Conservation (phyloP, 2,329 filamentous ascomycete genomes). For the Phialophora tarda region DNA sequence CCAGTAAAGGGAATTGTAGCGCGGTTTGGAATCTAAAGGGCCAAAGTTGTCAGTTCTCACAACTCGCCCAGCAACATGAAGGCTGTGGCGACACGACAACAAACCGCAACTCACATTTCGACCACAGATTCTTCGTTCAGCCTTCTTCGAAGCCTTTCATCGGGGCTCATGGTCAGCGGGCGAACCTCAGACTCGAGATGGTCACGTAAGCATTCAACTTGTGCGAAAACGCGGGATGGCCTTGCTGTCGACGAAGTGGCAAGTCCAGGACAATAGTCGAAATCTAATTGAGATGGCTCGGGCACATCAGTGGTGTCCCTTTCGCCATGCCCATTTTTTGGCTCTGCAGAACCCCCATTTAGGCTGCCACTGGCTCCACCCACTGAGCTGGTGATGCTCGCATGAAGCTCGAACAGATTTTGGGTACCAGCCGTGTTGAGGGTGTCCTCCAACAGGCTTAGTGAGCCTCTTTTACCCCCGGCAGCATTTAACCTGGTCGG, state of each 20-base stretch:
- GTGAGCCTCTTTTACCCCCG: constrained; percentile 53
- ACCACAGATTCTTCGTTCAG: constrained; percentile 37
- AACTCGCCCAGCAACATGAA: neutral
- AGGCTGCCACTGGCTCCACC: constrained; percentile 13
- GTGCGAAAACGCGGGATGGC: constrained; percentile 40
- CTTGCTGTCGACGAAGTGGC: constrained; percentile 46
- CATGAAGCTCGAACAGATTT: constrained; percentile 74
- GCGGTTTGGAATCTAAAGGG: constrained; percentile 32
- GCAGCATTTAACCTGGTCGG: constrained; percentile 70
- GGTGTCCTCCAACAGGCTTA: constrained; percentile 68
- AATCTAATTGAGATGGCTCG: constrained; percentile 42
- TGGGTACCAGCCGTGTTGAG: constrained; percentile 80
- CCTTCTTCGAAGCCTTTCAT: constrained; percentile 34
- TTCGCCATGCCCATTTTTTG: constrained; percentile 11
- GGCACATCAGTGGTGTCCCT: constrained; percentile 12
- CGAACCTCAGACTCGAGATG: constrained; percentile 13
- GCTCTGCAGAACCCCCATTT: constrained; percentile 19
- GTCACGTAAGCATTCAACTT: constrained; percentile 34
- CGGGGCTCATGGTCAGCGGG: constrained; percentile 26
- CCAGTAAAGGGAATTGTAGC: constrained; percentile 70
- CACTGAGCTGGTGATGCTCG: constrained; percentile 58
- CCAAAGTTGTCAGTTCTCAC: constrained; percentile 15
- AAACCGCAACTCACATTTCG: constrained; percentile 29
- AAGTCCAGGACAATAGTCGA: constrained; percentile 51
- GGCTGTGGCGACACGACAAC: neutral